A percentile compares a stretch with the other conserved stretches of the same genome.
phyloP scores from a whole-genome alignment of 2,329 filamentous ascomycete species.

The Talaromyces sp. region DNA sequence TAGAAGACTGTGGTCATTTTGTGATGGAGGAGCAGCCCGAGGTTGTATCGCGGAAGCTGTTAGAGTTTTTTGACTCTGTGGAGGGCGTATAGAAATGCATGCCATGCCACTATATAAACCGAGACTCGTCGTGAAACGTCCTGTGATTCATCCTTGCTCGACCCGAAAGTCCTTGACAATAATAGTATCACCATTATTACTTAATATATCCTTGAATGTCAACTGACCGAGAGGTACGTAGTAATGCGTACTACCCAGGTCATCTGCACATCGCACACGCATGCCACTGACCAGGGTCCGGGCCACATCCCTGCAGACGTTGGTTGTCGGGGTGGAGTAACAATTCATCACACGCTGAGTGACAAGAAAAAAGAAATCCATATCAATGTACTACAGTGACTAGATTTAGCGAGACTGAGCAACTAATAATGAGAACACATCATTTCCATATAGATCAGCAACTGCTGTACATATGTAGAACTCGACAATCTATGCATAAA shows the following conservation, averaged over 20 bases:
- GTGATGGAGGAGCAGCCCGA: constrained; percentile 21
- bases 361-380: not conserved
- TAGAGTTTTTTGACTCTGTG: constrained; percentile 16
- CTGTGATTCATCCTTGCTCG: not conserved
- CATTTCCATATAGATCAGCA: too few species aligned
- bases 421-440: not conserved
- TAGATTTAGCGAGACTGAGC: too few species aligned
- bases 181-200: not conserved
- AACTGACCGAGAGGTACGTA: not conserved
- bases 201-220: not conserved
- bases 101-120: not conserved
- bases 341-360: not conserved
- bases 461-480: too few species aligned
- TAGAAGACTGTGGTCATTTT: constrained; percentile 21
- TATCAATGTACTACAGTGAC: too few species aligned
- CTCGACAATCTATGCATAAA: too few species aligned
- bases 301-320: not conserved
- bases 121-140: not conserved
- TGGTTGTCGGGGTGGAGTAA: not conserved
- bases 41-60: constrained; percentile 12
- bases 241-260: not conserved
- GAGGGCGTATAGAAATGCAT: not conserved
- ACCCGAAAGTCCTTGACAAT: not conserved
- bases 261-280: not conserved
- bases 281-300: not conserved